Evolutionary conservation across 2,329 filamentous ascomycete species (phyloP).

Genomic region (Corniculantispora saksenae): DNA sequence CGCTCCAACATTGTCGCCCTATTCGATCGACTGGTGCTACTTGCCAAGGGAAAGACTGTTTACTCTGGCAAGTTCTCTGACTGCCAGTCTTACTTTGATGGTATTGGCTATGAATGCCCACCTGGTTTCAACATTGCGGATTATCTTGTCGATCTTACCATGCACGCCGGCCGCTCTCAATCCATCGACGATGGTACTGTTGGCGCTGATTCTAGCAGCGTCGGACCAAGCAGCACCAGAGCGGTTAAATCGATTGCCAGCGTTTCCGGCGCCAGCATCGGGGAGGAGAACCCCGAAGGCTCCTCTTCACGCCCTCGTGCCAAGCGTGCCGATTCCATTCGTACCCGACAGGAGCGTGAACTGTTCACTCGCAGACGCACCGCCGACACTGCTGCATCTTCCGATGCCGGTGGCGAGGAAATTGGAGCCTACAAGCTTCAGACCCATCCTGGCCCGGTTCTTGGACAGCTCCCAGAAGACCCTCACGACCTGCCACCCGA

Average conservation of each 20-base stretch:
- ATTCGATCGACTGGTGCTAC: conserved; percentile 88
- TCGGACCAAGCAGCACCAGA: conserved; percentile 81
- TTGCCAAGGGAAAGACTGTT: conserved; percentile 86
- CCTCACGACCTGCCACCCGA: conserved; percentile 61
- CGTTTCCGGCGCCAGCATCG: conserved; percentile 72
- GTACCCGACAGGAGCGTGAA: conserved; percentile 82
- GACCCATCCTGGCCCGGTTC: conserved; percentile 41
- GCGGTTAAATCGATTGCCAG: conserved; percentile 91
- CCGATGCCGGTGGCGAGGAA: conserved; percentile 55
- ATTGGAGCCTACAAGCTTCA: conserved; percentile 53
- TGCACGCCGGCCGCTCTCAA: conserved; percentile 77
- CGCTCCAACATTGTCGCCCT: conserved; percentile 97
- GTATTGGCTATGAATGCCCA: conserved; percentile 88
- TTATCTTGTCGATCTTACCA: conserved; percentile 94
- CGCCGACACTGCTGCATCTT: conserved; percentile 62
- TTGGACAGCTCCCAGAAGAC: conserved; percentile 69
- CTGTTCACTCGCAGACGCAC: conserved; percentile 80
- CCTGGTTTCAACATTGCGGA: conserved; percentile 98
- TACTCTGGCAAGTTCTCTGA: conserved; percentile 88
- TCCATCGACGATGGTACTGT: conserved; percentile 56
- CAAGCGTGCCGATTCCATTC: conserved; percentile 78
- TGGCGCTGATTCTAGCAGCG: conserved; percentile 60
- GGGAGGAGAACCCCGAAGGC: conserved; percentile 65
- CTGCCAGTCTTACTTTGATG: conserved; percentile 91
- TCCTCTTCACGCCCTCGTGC: conserved; percentile 65